Conservation (phyloP, 768 basidiomycete species). For the Kwoniella sp. region DNA sequence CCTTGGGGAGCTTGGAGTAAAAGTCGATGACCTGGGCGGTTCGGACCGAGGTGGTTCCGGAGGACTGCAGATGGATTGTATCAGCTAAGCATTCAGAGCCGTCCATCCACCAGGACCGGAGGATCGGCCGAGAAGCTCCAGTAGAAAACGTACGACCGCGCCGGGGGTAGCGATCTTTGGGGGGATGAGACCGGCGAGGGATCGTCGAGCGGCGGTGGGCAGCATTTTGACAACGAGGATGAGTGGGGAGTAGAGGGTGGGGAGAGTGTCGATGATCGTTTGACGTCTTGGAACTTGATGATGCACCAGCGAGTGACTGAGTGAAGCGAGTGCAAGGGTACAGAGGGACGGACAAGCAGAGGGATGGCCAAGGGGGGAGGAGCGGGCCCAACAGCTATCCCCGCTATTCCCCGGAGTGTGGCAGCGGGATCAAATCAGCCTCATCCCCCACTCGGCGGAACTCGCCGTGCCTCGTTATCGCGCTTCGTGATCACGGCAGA, state of each 20-base stretch:
- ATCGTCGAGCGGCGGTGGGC: conserved; percentile 75
- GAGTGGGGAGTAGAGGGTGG: conserved; percentile 11
- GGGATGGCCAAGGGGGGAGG: not conserved
- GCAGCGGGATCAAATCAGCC: not conserved
- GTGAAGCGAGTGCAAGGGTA: not conserved
- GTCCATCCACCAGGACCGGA: conserved; percentile 4
- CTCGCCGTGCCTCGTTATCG: too few relatives aligned
- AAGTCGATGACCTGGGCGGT: conserved; percentile 84
- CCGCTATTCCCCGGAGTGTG: not conserved
- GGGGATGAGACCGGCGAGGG: conserved; percentile 78
- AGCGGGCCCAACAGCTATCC: not conserved
- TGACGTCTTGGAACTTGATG: not conserved
- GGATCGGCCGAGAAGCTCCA: conserved; percentile 6
- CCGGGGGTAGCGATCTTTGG: conserved; percentile 92
- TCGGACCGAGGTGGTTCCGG: conserved; percentile 70
- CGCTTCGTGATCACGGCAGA: too few relatives aligned
- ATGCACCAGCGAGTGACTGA: not conserved
- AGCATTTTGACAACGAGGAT: conserved; percentile 57
- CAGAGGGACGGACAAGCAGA: not conserved
- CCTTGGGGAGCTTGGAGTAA: conserved; percentile 95
- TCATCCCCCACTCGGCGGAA: too few relatives aligned
- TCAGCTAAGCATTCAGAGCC: not conserved
- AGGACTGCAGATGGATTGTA: conserved; percentile 59
- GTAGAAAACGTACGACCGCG: conserved; percentile 63
- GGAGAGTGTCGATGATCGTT: not conserved